A percentile compares a stretch with the other conserved stretches of the same genome.
These are phyloP conservation scores for Hymenoscyphus infarciens DNA, from an alignment of 2,329 filamentous ascomycete genomes.

Conservation along the genomic window DNA sequence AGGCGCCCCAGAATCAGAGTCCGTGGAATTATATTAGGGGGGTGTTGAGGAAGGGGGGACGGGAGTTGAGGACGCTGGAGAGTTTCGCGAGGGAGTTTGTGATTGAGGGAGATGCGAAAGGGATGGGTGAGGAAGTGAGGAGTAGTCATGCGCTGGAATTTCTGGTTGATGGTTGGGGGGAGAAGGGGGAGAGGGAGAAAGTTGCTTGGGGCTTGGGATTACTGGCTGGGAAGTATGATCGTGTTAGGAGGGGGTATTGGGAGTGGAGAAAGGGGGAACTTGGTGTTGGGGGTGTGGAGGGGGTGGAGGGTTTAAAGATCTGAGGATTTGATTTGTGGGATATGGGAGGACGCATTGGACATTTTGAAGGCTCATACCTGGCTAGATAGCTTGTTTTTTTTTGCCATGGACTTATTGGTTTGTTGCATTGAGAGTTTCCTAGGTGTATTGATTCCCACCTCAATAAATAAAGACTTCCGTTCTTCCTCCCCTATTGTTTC, in stretches of 20 bases:
- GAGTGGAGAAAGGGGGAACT: slow-evolving; percentile 56
- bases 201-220: slow-evolving; percentile 69
- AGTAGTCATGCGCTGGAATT: slow-evolving; percentile 69
- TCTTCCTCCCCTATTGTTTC: too few species aligned
- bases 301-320: slow-evolving; percentile 7
- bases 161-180: slow-evolving; percentile 60
- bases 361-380: too few species aligned
- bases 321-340: too few species aligned
- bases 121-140: slow-evolving; percentile 46
- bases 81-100: slow-evolving; percentile 52
- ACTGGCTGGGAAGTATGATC: slow-evolving; percentile 83
- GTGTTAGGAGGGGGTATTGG: slow-evolving; percentile 90
- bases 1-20: slow-evolving; percentile 90
- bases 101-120: slow-evolving; percentile 42
- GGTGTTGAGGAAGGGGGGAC: slow-evolving; percentile 63
- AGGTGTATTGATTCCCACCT: too few species aligned
- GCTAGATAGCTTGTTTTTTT: too few species aligned
- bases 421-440: too few species aligned
- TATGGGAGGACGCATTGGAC: too few species aligned
- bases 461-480: too few species aligned
- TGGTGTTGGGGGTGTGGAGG: slow-evolving; percentile 11
- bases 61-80: slow-evolving; percentile 44
- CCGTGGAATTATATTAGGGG: slow-evolving; percentile 90
- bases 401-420: too few species aligned
- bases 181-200: slow-evolving; percentile 54